Conservation (phyloP, 257 asterid genomes). For the Solanum tacnaense region DNA sequence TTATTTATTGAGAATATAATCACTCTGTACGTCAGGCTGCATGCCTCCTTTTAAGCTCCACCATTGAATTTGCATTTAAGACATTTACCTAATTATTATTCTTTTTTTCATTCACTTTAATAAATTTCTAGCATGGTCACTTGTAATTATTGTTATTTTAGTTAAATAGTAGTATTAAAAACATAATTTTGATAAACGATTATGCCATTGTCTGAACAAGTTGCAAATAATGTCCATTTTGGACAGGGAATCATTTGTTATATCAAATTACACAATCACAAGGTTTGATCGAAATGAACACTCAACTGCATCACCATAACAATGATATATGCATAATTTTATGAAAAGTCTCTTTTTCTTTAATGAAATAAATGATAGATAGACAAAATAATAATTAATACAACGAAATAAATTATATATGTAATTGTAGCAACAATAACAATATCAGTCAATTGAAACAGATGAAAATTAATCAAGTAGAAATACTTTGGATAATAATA, state of each 20-base stretch:
- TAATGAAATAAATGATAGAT: background rate
- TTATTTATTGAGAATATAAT: background rate
- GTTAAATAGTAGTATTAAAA: background rate
- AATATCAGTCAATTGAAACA: background rate
- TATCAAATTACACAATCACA: background rate
- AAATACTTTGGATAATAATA: background rate
- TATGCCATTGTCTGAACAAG: background rate
- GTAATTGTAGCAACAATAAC: background rate
- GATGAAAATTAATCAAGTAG: background rate
- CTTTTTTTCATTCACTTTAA: background rate
- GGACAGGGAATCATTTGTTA: background rate
- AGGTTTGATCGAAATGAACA: background rate
- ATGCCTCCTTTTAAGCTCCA: background rate
- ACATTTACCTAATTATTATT: conserved; percentile 1
- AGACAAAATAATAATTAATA: too few species aligned
- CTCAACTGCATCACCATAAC: background rate
- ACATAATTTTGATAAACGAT: background rate
- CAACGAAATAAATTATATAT: too few species aligned
- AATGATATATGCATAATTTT: background rate
- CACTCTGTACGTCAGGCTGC: background rate
- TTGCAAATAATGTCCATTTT: background rate
- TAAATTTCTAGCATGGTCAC: background rate
- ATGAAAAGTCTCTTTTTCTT: background rate
- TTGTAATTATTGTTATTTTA: background rate
- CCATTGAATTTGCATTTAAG: background rate